Evolutionary conservation across 495 filamentous ascomycete genomes (phyloP), one percentile per base, ranked within the genome.

Genomic region (Aspergillus incahuasiensis): DNA sequence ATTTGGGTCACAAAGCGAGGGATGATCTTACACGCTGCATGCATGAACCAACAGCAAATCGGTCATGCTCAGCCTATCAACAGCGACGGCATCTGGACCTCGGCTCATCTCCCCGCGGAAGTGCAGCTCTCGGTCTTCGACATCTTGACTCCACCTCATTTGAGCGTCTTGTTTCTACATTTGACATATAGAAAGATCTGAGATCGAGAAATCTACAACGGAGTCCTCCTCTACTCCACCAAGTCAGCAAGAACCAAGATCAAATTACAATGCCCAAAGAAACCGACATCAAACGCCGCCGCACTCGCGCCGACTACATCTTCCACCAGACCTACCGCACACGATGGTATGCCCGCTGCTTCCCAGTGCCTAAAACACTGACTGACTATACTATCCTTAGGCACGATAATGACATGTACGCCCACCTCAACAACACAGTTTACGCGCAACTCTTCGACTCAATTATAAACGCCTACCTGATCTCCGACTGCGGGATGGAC

Each of bases 361-460:
- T 22, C 34, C 41, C 20, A 30, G 47, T 19, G 19, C 5, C 24
- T 11, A 25, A 11, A 25, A 55, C 16, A 56, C 19, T 19, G 18
- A 18, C 15, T 19, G 1, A 9, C 48, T 52, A 60, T 56, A 20
- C 25, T 4, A n/a, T 41, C 35, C n/a, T 4, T 56, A 92, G 89
- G 89, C 84, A 79, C 64, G 94, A 98, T 70, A 97, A 97, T 64
- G 92, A 97, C 74, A 94, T 95, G 88, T 97, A 96, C 70, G 80
- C 86, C 42, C 90, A 95, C 61, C 80, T 88, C 58, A 95, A 94
- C 70, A 94, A 95, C 64, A 85, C 83, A 45, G 77, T 95, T 38
- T 95, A 96, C 72, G 86, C 87, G 56, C 83, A 85, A 61, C 79
- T 94, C 39, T 83, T 85, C 72, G 92, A 98, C 74, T 91, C 89